Evolutionary conservation across 352 stramenopile genomes (phyloP).

Genomic region (Elongisporangium undulatum): DNA sequence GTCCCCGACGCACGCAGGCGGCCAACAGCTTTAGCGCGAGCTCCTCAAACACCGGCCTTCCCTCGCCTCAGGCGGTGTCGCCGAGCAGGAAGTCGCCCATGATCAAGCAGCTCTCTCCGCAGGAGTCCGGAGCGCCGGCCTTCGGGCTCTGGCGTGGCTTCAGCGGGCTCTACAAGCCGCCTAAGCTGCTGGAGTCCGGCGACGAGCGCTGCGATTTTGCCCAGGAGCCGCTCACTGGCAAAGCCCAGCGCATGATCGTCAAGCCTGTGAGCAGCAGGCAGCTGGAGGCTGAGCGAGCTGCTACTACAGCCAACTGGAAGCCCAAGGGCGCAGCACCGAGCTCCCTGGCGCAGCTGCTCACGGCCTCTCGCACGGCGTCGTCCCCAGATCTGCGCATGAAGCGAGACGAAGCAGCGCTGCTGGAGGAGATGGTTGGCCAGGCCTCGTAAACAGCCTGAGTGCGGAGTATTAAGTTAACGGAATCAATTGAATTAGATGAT

Average conservation of each 20-base stretch:
- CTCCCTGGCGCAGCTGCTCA: too few species aligned
- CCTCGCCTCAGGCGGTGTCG: too few species aligned
- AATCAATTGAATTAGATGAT: too few species aligned
- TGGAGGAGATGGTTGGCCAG: too few species aligned
- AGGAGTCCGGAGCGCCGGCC: neutral
- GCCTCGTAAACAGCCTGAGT: too few species aligned
- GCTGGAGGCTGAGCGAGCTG: neutral
- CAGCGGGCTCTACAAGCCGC: constrained; percentile 7
- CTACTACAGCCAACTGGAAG: too few species aligned
- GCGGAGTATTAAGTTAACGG: too few species aligned
- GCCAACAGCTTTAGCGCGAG: neutral
- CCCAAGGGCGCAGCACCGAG: too few species aligned
- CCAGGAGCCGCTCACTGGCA: constrained; percentile 18
- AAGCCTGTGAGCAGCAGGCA: constrained; percentile 21
- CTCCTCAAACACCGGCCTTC: constrained; percentile 2
- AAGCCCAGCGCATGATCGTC: constrained; percentile 32
- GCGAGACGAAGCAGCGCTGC: too few species aligned
- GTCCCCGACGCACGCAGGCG: constrained; percentile 11
- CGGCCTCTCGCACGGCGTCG: too few species aligned
- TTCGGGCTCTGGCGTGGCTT: constrained; percentile 10
- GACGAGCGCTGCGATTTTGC: constrained; percentile 6
- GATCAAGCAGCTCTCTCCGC: constrained; percentile 4
- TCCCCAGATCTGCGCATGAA: too few species aligned
- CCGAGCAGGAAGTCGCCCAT: neutral
- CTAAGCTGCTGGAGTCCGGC: constrained; percentile 2